Conservation (phyloP, 768 basidiomycete species). For the Boletus sp. region DNA sequence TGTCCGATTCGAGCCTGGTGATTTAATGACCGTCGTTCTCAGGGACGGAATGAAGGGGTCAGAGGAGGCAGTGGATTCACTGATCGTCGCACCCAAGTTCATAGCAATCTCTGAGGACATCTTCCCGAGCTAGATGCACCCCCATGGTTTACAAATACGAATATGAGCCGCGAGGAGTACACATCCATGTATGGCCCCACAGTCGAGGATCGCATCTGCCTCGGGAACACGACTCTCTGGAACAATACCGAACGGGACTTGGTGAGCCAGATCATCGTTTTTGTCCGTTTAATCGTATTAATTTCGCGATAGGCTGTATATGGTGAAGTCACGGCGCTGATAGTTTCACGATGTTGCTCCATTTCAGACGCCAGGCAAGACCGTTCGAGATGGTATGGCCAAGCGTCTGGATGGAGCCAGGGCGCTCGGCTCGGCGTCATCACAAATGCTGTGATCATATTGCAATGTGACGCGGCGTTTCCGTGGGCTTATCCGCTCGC, state of each 20-base stretch:
- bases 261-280: slow-evolving; percentile 36
- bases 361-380: slow-evolving; percentile 59
- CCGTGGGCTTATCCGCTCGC: not conserved
- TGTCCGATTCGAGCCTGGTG: slow-evolving; percentile 94
- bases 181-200: slow-evolving; percentile 97
- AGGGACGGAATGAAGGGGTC: slow-evolving; percentile 66
- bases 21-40: slow-evolving; percentile 78
- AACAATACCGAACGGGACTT: slow-evolving; percentile 87
- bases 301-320: slow-evolving; percentile 61
- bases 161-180: slow-evolving; percentile 70
- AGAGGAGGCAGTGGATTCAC: slow-evolving; percentile 73
- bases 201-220: slow-evolving; percentile 78
- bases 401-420: slow-evolving; percentile 73
- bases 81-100: slow-evolving; percentile 45
- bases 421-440: slow-evolving; percentile 81
- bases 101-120: slow-evolving; percentile 35
- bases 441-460: slow-evolving; percentile 91
- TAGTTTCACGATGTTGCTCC: not conserved
- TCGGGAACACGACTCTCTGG: slow-evolving; percentile 92
- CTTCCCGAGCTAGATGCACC: slow-evolving; percentile 60
- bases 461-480: slow-evolving; percentile 62
- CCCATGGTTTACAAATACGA: slow-evolving; percentile 49
- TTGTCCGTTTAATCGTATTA: not conserved
- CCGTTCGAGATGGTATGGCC: slow-evolving; percentile 96
- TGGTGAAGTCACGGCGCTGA: slow-evolving; percentile 46